phyloP scores from a whole-genome alignment of 495 filamentous ascomycete species.

The Sphaerosporella brunnea region DNA sequence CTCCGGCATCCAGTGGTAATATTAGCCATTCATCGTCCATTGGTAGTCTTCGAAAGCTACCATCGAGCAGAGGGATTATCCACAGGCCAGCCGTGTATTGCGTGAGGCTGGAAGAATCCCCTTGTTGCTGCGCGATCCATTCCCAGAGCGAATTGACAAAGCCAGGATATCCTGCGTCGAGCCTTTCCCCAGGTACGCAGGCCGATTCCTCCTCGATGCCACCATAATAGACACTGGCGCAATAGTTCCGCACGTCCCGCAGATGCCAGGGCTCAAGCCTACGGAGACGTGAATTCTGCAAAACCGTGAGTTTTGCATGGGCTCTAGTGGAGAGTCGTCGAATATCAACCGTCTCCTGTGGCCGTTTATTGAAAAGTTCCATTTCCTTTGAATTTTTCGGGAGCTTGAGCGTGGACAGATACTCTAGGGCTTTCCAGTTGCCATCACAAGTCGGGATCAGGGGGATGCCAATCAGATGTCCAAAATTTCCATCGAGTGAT shows the following conservation, averaged over 20 bases:
- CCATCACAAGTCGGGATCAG: constrained; percentile 13
- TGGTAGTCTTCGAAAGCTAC: not conserved
- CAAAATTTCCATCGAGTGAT: not conserved
- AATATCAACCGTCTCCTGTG: constrained; percentile 6
- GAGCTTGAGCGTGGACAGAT: not conserved
- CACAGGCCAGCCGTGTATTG: constrained; percentile 16
- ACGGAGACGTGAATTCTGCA: not conserved
- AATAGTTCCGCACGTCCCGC: constrained; percentile 14
- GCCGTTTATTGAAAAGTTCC: not conserved
- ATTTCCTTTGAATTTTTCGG: constrained; percentile 2
- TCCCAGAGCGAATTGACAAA: constrained; percentile 12
- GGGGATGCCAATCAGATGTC: constrained; percentile 3
- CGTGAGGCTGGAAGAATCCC: not conserved
- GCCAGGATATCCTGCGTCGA: constrained; percentile 1
- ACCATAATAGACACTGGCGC: constrained; percentile 9
- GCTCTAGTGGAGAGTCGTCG: not conserved
- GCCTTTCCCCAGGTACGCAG: constrained; percentile 7
- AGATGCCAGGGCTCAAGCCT: constrained; percentile 5
- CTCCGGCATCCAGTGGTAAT: not conserved
- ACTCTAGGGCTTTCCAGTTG: constrained; percentile 1
- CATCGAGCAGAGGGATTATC: constrained; percentile 23
- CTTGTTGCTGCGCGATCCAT: constrained; percentile 15
- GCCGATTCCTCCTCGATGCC: constrained; percentile 5
- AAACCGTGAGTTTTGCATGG: not conserved
- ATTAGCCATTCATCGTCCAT: not conserved